Percentiles rank a stretch among this genome's conserved stretches.
These are phyloP conservation scores for Fomitopsis pulvina DNA, from an alignment of 768 basidiomycete genomes.

Conservation along the genomic window DNA sequence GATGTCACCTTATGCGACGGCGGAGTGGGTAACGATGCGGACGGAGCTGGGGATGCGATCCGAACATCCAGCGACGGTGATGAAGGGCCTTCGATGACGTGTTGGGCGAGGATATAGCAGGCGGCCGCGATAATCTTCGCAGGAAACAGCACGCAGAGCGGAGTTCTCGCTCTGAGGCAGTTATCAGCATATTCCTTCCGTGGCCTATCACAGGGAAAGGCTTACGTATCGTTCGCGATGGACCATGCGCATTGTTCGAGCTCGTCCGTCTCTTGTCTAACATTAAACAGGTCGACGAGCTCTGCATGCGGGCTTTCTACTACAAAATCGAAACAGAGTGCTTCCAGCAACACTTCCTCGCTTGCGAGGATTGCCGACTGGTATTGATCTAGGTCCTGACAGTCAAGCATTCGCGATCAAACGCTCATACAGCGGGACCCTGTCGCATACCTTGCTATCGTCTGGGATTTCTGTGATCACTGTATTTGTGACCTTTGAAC, in stretches of 20 bases:
- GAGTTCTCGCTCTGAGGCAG: constrained; percentile 42
- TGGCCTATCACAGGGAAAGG: constrained; percentile 9
- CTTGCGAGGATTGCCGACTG: constrained; percentile 63
- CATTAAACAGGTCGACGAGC: constrained; percentile 66
- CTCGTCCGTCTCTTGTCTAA: constrained; percentile 36
- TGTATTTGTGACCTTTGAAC: constrained; percentile 54
- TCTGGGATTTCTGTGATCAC: constrained; percentile 51
- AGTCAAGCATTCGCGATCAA: constrained; percentile 2
- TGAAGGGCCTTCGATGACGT: constrained; percentile 64
- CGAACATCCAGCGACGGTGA: constrained; percentile 70
- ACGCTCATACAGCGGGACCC: neutral
- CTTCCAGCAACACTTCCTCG: constrained; percentile 76
- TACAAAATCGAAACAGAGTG: constrained; percentile 81
- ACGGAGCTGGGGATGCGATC: constrained; percentile 63
- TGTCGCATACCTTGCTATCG: constrained; percentile 54
- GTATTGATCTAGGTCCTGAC: constrained; percentile 69
- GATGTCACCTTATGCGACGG: constrained; percentile 71
- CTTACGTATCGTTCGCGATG: constrained; percentile 81
- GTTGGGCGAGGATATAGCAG: constrained; percentile 73
- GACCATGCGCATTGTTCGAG: constrained; percentile 81
- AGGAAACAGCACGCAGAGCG: constrained; percentile 65
- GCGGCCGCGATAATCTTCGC: constrained; percentile 70
- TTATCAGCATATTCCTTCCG: constrained; percentile 2
- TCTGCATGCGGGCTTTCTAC: constrained; percentile 72
- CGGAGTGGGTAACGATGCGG: constrained; percentile 74